A percentile compares a stretch with the other conserved stretches of the same genome.
phyloP scores from a whole-genome alignment of 768 basidiomycete species.

The Tremella mesenterica region DNA sequence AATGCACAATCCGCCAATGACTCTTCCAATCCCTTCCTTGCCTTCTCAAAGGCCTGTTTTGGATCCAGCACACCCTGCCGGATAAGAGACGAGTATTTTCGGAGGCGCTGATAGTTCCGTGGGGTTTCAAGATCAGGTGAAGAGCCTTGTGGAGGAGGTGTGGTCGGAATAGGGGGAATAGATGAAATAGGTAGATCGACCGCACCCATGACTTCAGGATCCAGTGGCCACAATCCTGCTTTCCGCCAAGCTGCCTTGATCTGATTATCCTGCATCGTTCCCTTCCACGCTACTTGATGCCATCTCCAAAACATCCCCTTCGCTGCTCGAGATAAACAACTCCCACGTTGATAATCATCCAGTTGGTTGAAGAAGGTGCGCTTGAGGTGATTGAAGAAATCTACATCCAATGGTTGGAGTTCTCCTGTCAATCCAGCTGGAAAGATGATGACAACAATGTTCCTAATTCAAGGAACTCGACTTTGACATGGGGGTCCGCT shows the following conservation, averaged over 20 bases:
- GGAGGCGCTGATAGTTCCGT: too few relatives aligned
- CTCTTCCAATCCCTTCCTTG: constrained; percentile 1
- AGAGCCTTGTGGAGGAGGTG: too few relatives aligned
- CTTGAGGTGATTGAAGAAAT: constrained; percentile 13
- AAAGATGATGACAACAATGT: constrained; percentile 9
- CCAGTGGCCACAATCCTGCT: constrained; percentile 8
- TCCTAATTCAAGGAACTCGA: constrained; percentile 5
- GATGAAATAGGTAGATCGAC: too few relatives aligned
- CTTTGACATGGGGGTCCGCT: constrained; percentile 5
- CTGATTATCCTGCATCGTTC: not conserved
- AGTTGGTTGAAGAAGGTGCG: not conserved
- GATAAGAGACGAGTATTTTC: too few relatives aligned
- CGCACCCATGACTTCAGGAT: too few relatives aligned
- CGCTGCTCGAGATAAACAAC: too few relatives aligned
- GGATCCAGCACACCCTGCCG: too few relatives aligned
- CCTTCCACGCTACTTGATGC: constrained; percentile 7
- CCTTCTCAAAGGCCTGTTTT: too few relatives aligned
- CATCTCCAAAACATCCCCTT: constrained; percentile 7
- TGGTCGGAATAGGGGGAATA: too few relatives aligned
- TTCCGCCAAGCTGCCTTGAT: constrained; percentile 7
- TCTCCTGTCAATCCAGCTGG: constrained; percentile 6
- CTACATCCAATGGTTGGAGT: constrained; percentile 12
- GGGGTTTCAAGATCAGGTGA: too few relatives aligned
- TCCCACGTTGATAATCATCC: constrained; percentile 3
- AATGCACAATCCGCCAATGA: not conserved